Percentiles rank a stretch among this genome's conserved stretches.
These are phyloP conservation scores for Pythium pectinolyticum DNA, from an alignment of 352 stramenopile species.

Conservation along the genomic window DNA sequence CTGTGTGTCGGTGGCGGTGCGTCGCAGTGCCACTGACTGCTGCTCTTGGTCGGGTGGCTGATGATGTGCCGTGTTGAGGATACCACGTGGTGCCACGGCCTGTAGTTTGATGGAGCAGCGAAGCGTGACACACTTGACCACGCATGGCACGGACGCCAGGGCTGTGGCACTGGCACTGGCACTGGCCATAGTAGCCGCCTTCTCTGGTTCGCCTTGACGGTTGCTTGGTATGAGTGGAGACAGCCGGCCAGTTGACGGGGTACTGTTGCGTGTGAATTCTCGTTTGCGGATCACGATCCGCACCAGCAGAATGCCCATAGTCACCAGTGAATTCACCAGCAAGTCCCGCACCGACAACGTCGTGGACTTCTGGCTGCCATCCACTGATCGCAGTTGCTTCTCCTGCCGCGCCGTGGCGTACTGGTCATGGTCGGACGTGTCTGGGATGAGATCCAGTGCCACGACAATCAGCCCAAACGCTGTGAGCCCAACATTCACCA, in stretches of 20 bases:
- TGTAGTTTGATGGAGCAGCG: constrained; percentile 11
- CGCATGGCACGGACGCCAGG: neutral
- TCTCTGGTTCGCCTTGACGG: no score
- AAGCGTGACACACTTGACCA: constrained; percentile 9
- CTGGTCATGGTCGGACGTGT: neutral
- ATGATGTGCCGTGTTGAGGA: neutral
- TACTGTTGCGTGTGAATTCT: neutral
- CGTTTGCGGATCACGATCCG: constrained; percentile 18
- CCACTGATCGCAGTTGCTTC: no score
- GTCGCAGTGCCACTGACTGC: no score
- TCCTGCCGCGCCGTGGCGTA: no score
- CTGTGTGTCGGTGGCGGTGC: neutral
- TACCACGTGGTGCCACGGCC: neutral
- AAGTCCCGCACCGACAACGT: constrained; percentile 6
- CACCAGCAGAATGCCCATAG: constrained; percentile 13
- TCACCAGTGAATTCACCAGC: constrained; percentile 11
- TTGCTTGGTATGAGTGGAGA: neutral
- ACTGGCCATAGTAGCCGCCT: no score
- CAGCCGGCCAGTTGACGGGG: no score
- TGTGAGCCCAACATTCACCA: constrained; percentile 3
- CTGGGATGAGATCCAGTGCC: neutral
- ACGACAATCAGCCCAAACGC: neutral
- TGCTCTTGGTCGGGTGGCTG: no score
- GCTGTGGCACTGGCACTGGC: neutral
- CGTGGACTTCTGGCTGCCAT: neutral